Base-by-base conservation (phyloP, 352 stramenopile genomes). In the Phytophthora podocarpi region DNA sequence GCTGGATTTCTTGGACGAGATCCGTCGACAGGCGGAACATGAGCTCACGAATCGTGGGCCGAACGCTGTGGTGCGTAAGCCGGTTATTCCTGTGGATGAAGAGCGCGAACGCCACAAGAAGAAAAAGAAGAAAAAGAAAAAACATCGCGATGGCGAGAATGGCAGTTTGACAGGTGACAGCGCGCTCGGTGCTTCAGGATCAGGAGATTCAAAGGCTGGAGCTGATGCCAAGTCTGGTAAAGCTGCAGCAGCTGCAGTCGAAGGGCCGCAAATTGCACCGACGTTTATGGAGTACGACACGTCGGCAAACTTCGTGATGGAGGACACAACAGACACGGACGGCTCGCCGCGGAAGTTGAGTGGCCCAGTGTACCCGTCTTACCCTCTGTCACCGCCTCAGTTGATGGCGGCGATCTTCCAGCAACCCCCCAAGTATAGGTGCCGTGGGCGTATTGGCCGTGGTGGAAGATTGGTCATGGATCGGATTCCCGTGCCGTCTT, bases 281-380 rank as follows among this genome's bases (percentile, higher is more conserved):
- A 66, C 77, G 8, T 93, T 93, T 47, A 83, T 93, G 75, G 82
- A 92, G 27, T 91, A 91, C 53, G 82, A 91, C 36, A 87, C 82
- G 8, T 78, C 80, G 5, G 54, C 65, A 24, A 91, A 91, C 53
- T 89, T 89, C 36, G 67, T 64, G 20, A 80, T 88, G 64, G 64
- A 77, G 15, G 62, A 78, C 23, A 37, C 39, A 26, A 75, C 62
- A 31, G 67, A 75, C 30, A 74, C 72, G 10, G 53, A 79, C 7
- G 42, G 56, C 9, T 72, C 65, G 1, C 61, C 61, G 5, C 42
- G 59, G 24, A 62, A 73, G 15, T 24, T 59, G 13, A 67, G 45
- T 32, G 42, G 62, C 4, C 78, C 80, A 24, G 65, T 77, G 35
- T 89, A 82, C 47, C 75, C 84, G 21, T 89, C 79, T 11, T 95